phyloP scores from a whole-genome alignment of 371 early-diverging fungal genomes.

The Mucor irregularis region DNA sequence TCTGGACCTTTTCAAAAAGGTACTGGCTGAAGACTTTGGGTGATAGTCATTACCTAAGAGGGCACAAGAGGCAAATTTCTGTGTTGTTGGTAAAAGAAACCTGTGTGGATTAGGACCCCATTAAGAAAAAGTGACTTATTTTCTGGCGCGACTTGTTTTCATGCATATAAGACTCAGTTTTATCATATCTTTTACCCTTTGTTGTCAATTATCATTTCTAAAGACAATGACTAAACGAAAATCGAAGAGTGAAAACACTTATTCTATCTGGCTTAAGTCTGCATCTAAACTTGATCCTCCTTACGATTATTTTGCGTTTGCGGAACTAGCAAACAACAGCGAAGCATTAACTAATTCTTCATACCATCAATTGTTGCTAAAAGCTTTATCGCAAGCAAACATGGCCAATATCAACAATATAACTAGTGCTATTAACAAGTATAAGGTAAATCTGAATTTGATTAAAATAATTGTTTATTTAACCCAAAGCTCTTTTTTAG shows the following conservation, averaged over 20 bases:
- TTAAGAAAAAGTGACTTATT: too few relatives aligned
- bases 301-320: not conserved
- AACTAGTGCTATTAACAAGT: not conserved
- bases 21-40: too few relatives aligned
- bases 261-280: not conserved
- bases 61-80: too few relatives aligned
- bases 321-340: not conserved
- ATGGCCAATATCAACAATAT: not conserved
- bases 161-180: too few relatives aligned
- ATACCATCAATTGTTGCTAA: not conserved
- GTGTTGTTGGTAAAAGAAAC: too few relatives aligned
- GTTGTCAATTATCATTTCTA: not conserved
- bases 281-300: not conserved
- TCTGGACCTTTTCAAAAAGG: too few relatives aligned
- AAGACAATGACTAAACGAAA: conserved; percentile 9
- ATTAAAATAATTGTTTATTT: not conserved
- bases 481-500: not conserved
- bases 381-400: not conserved
- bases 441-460: not conserved
- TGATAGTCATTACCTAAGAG: too few relatives aligned
- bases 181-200: too few relatives aligned
- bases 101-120: too few relatives aligned
- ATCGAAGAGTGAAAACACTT: conserved; percentile 4
- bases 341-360: not conserved
- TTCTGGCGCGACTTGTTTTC: too few relatives aligned